A percentile compares a stretch with the other conserved stretches of the same genome.
These are phyloP conservation scores for Petrea volubilis DNA, from an alignment of 257 asterid species.

Conservation along the genomic window DNA sequence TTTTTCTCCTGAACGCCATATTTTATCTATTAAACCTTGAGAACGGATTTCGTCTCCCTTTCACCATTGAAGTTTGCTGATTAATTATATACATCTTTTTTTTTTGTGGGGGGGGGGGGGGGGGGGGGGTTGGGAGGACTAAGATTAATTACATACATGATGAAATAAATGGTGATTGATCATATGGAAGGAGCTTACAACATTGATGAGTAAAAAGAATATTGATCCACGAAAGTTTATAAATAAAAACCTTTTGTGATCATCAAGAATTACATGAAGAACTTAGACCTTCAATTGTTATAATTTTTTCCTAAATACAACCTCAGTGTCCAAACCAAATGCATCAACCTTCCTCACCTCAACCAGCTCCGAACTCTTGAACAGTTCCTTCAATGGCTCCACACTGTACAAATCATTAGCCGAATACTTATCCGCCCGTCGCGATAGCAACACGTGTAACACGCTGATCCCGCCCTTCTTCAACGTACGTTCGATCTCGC, in stretches of 20 bases:
- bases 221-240: too few relatives aligned
- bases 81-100: too few relatives aligned
- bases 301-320: conserved; percentile 73
- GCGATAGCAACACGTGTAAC: conserved; percentile 68
- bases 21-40: too few relatives aligned
- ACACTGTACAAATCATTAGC: conserved; percentile 85
- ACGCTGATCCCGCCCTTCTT: conserved; percentile 76
- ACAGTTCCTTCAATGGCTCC: conserved; percentile 73
- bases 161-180: too few relatives aligned
- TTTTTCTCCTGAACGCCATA: too few relatives aligned
- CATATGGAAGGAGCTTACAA: too few relatives aligned
- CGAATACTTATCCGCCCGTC: conserved; percentile 81
- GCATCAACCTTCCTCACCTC: conserved; percentile 67
- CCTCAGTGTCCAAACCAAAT: conserved; percentile 89
- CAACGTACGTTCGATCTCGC: conserved; percentile 86
- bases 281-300: background rate
- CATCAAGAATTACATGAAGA: background rate
- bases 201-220: too few relatives aligned
- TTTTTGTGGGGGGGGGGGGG: too few relatives aligned
- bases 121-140: too few relatives aligned
- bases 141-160: too few relatives aligned
- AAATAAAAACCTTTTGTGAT: background rate
- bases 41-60: too few relatives aligned
- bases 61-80: too few relatives aligned
- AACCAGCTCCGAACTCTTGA: conserved; percentile 59